phyloP scores from a whole-genome alignment of 2,329 filamentous ascomycete species.

The Aspergillus bombycis region DNA sequence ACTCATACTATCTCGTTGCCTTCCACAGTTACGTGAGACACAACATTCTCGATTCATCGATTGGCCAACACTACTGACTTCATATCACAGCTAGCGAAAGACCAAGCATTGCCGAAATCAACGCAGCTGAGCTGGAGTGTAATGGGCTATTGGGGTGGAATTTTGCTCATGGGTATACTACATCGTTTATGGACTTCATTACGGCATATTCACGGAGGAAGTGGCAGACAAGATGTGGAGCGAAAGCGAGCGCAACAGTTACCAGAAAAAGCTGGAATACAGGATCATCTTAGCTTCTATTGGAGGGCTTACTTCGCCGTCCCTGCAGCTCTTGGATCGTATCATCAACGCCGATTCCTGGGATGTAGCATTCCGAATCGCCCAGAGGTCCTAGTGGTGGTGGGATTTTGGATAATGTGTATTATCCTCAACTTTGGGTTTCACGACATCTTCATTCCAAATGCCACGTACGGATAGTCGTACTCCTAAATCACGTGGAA shows the following conservation, averaged over 20 bases:
- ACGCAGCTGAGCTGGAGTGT: conserved; percentile 18
- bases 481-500: background rate
- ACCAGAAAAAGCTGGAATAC: background rate
- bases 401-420: conserved; percentile 16
- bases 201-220: background rate
- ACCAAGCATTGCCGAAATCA: conserved; percentile 13
- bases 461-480: conserved; percentile 13
- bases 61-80: background rate
- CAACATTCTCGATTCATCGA: background rate
- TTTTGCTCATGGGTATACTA: conserved; percentile 16
- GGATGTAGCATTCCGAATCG: conserved; percentile 18
- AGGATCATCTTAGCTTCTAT: background rate
- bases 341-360: conserved; percentile 16
- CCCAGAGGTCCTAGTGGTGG: conserved; percentile 15
- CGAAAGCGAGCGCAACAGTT: background rate
- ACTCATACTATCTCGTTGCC: conserved; percentile 10
- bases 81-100: conserved; percentile 16
- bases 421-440: conserved; percentile 19
- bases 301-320: background rate
- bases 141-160: conserved; percentile 21
- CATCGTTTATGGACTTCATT: background rate
- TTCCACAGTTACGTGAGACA: background rate
- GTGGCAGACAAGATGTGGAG: background rate
- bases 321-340: conserved; percentile 1
- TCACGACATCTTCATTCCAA: conserved; percentile 20